Conservation (phyloP, 768 basidiomycete species). For the Tulasnella sp. region DNA sequence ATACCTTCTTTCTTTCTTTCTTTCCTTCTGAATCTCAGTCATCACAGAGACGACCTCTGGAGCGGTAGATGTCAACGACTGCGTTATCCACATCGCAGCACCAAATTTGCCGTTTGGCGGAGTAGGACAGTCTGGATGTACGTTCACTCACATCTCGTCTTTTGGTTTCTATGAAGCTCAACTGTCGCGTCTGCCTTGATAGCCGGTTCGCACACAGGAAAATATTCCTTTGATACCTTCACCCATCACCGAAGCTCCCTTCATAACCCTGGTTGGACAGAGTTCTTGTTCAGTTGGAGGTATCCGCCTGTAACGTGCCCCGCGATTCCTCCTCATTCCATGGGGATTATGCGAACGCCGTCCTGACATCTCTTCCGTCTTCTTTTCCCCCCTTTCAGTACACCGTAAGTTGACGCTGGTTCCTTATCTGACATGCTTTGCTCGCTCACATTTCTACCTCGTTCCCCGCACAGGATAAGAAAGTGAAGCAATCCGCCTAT, state of each 20-base stretch:
- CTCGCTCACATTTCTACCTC: too few relatives aligned
- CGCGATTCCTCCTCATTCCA: too few relatives aligned
- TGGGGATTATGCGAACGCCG: too few relatives aligned
- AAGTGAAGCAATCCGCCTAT: too few relatives aligned
- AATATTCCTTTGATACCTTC: slow-evolving; percentile 45
- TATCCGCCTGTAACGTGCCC: neutral
- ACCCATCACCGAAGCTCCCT: slow-evolving; percentile 46
- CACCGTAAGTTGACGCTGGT: too few relatives aligned
- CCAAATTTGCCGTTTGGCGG: neutral
- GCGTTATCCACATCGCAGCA: neutral
- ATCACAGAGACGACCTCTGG: neutral
- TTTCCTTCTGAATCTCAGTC: neutral
- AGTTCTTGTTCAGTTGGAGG: neutral
- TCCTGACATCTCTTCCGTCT: too few relatives aligned
- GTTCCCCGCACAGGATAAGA: too few relatives aligned
- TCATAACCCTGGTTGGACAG: slow-evolving; percentile 30
- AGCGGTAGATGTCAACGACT: neutral
- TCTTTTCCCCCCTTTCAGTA: too few relatives aligned
- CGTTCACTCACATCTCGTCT: neutral
- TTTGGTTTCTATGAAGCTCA: neutral
- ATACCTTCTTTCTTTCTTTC: neutral
- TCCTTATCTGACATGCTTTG: too few relatives aligned
- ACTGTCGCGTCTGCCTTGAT: slow-evolving; percentile 20
- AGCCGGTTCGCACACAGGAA: slow-evolving; percentile 44
- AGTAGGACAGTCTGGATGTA: neutral